These are phyloP conservation scores for Dactylellina parvicollis DNA, from an alignment of 2,329 filamentous ascomycete species.

Conservation along the genomic window DNA sequence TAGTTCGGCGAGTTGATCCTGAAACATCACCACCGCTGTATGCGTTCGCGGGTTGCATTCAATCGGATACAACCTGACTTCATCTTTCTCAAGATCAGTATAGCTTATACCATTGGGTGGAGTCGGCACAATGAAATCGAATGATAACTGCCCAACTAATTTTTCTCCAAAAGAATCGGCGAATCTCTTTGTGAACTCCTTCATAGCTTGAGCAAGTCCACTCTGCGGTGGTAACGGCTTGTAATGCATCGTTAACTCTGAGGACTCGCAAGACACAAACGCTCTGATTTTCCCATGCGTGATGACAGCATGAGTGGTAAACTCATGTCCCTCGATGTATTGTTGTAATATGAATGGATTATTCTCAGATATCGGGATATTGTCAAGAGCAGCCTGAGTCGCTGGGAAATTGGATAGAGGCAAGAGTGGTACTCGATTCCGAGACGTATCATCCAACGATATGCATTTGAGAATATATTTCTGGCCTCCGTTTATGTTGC, in stretches of 20 bases:
- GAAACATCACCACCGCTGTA: constrained; percentile 73
- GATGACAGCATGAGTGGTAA: constrained; percentile 76
- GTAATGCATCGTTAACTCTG: constrained; percentile 74
- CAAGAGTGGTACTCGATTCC: constrained; percentile 57
- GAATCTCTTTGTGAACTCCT: constrained; percentile 71
- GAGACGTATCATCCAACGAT: constrained; percentile 69
- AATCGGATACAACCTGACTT: constrained; percentile 69
- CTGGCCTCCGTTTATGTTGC: constrained; percentile 59
- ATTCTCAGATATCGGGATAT: constrained; percentile 66
- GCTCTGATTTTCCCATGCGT: constrained; percentile 72
- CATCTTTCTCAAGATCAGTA: constrained; percentile 1
- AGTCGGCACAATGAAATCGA: constrained; percentile 72
- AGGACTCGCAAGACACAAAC: constrained; percentile 74
- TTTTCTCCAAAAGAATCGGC: constrained; percentile 63
- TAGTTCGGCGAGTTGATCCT: constrained; percentile 63
- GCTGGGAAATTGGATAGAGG: background rate
- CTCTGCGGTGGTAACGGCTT: constrained; percentile 68
- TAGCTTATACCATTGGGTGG: constrained; percentile 13
- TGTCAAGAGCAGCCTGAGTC: constrained; percentile 3
- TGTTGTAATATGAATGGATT: constrained; percentile 76
- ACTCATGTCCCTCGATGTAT: constrained; percentile 73
- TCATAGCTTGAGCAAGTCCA: constrained; percentile 69
- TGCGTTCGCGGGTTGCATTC: constrained; percentile 77
- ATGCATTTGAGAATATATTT: constrained; percentile 75
- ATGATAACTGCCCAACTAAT: constrained; percentile 77